A percentile compares a stretch with the other conserved stretches of the same genome.
phyloP scores from a whole-genome alignment of 2,329 filamentous ascomycete genomes.

The Colletotrichum eremochloae region DNA sequence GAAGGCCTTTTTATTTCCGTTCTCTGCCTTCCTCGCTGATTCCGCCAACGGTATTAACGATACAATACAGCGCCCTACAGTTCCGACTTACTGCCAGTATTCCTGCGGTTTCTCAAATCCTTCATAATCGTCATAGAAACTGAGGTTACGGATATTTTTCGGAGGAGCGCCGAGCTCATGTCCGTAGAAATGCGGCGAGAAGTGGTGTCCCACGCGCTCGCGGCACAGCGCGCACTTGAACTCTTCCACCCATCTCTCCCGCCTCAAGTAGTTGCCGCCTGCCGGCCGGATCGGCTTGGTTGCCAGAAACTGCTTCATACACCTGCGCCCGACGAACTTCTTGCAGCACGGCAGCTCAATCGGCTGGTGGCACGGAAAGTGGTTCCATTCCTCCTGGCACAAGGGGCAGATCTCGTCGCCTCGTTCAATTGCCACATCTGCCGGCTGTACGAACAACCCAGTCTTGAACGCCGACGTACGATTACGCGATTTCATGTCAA shows the following conservation, averaged over 20 bases:
- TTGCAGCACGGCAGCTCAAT: slow-evolving; percentile 30
- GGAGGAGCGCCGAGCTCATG: neutral
- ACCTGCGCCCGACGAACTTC: slow-evolving; percentile 22
- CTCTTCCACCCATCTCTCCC: slow-evolving; percentile 10
- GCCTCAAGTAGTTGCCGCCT: neutral
- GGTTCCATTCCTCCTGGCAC: slow-evolving; percentile 19
- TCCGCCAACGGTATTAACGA: neutral
- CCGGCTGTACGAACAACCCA: neutral
- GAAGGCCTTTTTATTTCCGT: neutral
- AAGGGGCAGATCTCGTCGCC: neutral
- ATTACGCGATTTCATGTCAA: slow-evolving; percentile 18
- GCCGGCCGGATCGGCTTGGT: slow-evolving; percentile 10
- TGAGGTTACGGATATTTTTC: neutral
- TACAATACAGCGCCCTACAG: neutral
- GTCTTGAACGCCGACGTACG: neutral
- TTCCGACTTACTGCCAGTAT: neutral
- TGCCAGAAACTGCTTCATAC: slow-evolving; percentile 30
- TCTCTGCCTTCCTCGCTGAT: neutral
- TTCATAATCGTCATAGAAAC: neutral
- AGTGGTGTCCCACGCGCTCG: slow-evolving; percentile 7
- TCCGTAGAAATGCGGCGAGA: slow-evolving; percentile 7
- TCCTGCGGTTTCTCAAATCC: neutral
- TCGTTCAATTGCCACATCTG: neutral
- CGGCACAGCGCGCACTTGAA: slow-evolving; percentile 28
- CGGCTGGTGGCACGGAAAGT: slow-evolving; percentile 29